Evolutionary conservation across 2,329 filamentous ascomycete species (phyloP).

Genomic region (Trichoderma polysporum): DNA sequence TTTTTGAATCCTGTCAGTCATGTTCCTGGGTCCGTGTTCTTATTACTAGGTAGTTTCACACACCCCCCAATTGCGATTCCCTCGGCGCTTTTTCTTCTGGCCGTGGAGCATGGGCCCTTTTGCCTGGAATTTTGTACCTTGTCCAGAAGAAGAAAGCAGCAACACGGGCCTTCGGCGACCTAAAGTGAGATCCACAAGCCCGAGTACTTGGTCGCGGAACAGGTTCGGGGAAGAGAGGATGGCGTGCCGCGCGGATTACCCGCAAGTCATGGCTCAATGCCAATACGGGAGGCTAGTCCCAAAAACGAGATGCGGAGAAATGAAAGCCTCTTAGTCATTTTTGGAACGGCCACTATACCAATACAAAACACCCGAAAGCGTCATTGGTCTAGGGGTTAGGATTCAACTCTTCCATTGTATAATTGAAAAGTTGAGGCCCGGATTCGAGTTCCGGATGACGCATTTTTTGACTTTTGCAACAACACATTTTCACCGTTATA

Average conservation of each 20-base stretch:
- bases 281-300: not conserved
- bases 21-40: not conserved
- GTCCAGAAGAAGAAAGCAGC: not conserved
- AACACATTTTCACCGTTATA: no score
- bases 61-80: not conserved
- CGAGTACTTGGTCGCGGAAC: not conserved
- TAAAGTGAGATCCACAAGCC: not conserved
- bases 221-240: not conserved
- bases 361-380: not conserved
- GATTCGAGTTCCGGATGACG: constrained; percentile 22
- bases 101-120: not conserved
- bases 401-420: constrained; percentile 20
- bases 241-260: not conserved
- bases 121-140: not conserved
- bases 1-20: not conserved
- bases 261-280: not conserved
- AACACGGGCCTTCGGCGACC: not conserved
- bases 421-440: constrained; percentile 21
- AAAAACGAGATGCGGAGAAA: not conserved
- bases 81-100: not conserved
- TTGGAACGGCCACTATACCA: not conserved
- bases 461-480: constrained; percentile 2
- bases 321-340: not conserved
- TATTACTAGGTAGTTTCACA: not conserved
- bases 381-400: constrained; percentile 22